These are phyloP conservation scores for Candida anutae DNA, from an alignment of 1,139 yeast species.

Conservation along the genomic window DNA sequence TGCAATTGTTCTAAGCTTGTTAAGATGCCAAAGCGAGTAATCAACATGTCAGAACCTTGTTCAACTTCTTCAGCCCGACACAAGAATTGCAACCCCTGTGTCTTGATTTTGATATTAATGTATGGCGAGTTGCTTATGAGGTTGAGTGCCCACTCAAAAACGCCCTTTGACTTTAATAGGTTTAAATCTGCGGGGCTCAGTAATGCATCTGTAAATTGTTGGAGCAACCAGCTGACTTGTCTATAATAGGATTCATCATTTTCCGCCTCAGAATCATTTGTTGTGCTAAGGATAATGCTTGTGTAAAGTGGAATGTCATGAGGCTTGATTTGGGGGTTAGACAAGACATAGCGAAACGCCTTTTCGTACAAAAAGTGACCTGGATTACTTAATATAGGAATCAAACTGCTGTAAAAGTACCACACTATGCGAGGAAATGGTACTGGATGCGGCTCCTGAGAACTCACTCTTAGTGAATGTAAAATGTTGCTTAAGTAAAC, in stretches of 20 bases:
- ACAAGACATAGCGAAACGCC: conserved; percentile 51
- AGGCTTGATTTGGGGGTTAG: conserved; percentile 45
- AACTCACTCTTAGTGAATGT: conserved; percentile 28
- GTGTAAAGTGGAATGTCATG: conserved; percentile 62
- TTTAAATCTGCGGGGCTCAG: conserved; percentile 43
- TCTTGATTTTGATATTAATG: conserved; percentile 29
- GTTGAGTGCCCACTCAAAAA: conserved; percentile 63
- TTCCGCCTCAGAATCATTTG: conserved; percentile 25
- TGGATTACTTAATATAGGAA: conserved; percentile 56
- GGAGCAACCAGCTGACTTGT: conserved; percentile 63
- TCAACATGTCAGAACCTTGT: conserved; percentile 53
- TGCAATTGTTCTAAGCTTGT: conserved; percentile 36
- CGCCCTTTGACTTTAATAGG: conserved; percentile 42
- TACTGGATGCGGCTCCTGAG: conserved; percentile 5
- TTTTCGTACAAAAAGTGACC: conserved; percentile 69
- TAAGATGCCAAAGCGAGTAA: conserved; percentile 57
- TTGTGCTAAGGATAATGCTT: conserved; percentile 29
- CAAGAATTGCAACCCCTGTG: conserved; percentile 35
- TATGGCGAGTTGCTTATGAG: conserved; percentile 43
- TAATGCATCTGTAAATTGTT: conserved; percentile 38
- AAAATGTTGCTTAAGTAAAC: conserved; percentile 57
- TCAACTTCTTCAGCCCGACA: conserved; percentile 46
- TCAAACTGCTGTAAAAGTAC: conserved; percentile 41
- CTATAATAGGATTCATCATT: conserved; percentile 47
- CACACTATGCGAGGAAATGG: conserved; percentile 18